Conservation (phyloP, 75 land plant species). For the Cryptomeria japonica region DNA sequence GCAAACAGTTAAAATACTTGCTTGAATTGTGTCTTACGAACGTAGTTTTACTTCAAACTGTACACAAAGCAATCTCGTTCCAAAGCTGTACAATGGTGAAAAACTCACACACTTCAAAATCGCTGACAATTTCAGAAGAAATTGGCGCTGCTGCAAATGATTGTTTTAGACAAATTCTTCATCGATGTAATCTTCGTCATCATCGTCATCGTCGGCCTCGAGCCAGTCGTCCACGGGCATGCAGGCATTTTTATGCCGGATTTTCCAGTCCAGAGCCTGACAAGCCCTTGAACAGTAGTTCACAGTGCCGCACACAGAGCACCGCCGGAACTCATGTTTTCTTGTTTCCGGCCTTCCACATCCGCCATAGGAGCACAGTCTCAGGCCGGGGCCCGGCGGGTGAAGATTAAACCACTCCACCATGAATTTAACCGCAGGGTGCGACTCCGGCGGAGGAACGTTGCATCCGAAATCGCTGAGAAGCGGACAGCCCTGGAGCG, state of each 20-base stretch:
- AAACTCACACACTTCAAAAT: neutral
- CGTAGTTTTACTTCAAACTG: neutral
- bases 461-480: slow-evolving; percentile 87
- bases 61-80: neutral
- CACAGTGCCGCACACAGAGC: slow-evolving; percentile 84
- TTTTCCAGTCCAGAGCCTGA: slow-evolving; percentile 90
- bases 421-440: slow-evolving; percentile 72
- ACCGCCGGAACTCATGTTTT: slow-evolving; percentile 84
- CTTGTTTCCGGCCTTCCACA: slow-evolving; percentile 89
- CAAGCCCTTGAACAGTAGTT: slow-evolving; percentile 95
- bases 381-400: slow-evolving; percentile 32
- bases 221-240: slow-evolving; percentile 72
- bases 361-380: slow-evolving; percentile 74
- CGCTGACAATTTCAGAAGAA: neutral
- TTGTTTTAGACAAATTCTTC: slow-evolving; percentile 7
- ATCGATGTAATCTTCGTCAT: slow-evolving; percentile 17
- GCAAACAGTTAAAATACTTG: neutral
- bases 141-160: neutral
- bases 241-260: slow-evolving; percentile 70
- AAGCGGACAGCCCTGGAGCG: slow-evolving; percentile 46
- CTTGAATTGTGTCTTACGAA: neutral
- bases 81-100: neutral
- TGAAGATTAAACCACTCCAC: slow-evolving; percentile 65
- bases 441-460: slow-evolving; percentile 71
- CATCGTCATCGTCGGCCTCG: slow-evolving; percentile 42